Evolutionary conservation across 169 alveolate species (phyloP).

Genomic region (Plasmodium gonderi): DNA sequence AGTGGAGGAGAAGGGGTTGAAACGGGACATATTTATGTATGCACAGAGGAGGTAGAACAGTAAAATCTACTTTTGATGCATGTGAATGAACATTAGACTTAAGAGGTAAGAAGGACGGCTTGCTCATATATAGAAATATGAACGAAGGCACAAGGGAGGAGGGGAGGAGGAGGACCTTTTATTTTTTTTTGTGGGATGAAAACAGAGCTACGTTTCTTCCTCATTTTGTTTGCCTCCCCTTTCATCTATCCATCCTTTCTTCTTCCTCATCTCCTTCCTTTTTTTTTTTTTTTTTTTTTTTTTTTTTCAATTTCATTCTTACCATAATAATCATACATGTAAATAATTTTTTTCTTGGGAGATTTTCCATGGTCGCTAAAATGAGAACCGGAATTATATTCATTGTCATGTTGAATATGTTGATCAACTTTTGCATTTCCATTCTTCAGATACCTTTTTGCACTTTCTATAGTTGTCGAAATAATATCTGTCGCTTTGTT

Average conservation of each 20-base stretch:
- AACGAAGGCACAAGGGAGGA: no score
- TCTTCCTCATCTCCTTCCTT: no score
- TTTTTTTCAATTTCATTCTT: neutral
- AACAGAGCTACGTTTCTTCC: no score
- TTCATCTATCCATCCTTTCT: no score
- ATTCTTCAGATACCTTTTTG: neutral
- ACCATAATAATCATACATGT: slow-evolving; percentile 61
- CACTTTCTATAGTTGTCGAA: neutral
- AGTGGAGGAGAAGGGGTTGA: neutral
- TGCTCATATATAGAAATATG: no score
- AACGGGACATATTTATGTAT: neutral
- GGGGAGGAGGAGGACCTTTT: no score
- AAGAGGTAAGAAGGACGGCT: no score
- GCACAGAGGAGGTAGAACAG: neutral
- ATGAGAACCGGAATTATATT: neutral
- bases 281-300: no score
- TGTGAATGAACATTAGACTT: no score
- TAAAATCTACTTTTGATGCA: no score
- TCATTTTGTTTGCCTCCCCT: no score
- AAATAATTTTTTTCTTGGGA: slow-evolving; percentile 28
- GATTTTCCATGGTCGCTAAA: neutral
- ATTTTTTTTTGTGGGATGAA: no score
- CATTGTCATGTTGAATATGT: neutral
- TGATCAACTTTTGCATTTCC: neutral
- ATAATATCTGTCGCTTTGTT: neutral